Conservation (phyloP, 768 basidiomycete species). For the Tricholoma sp. region DNA sequence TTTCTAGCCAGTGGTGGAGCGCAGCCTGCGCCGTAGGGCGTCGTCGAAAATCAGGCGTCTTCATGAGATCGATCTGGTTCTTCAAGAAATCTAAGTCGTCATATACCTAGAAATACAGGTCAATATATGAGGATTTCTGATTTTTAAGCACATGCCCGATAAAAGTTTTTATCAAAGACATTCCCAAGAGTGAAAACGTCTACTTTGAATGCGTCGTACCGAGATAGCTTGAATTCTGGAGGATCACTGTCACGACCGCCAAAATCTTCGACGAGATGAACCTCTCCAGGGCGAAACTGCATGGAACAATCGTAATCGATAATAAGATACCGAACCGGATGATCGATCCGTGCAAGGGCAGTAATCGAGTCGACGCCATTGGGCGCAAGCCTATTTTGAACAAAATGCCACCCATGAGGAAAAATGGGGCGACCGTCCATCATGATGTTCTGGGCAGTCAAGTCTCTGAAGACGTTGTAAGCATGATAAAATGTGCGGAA, state of each 20-base stretch:
- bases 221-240: conserved; percentile 1
- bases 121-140: background rate
- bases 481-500: background rate
- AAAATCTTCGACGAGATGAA: conserved; percentile 3
- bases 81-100: conserved; percentile 21
- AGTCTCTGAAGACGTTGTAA: conserved; percentile 15
- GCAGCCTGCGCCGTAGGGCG: conserved; percentile 20
- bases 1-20: conserved; percentile 18
- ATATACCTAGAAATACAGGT: conserved; percentile 14
- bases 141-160: conserved; percentile 10
- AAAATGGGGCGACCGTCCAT: conserved; percentile 29
- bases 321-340: conserved; percentile 34
- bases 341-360: conserved; percentile 26
- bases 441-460: conserved; percentile 31
- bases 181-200: conserved; percentile 9
- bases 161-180: conserved; percentile 10
- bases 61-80: conserved; percentile 21
- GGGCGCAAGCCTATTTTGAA: conserved; percentile 21
- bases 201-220: conserved; percentile 7
- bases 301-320: conserved; percentile 29
- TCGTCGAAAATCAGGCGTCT: conserved; percentile 14
- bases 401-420: conserved; percentile 31
- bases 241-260: conserved; percentile 6
- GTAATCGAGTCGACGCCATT: conserved; percentile 25
- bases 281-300: conserved; percentile 14